Evolutionary conservation across 768 basidiomycete species (phyloP).

Genomic region (Porpolomopsis calyptriformis): DNA sequence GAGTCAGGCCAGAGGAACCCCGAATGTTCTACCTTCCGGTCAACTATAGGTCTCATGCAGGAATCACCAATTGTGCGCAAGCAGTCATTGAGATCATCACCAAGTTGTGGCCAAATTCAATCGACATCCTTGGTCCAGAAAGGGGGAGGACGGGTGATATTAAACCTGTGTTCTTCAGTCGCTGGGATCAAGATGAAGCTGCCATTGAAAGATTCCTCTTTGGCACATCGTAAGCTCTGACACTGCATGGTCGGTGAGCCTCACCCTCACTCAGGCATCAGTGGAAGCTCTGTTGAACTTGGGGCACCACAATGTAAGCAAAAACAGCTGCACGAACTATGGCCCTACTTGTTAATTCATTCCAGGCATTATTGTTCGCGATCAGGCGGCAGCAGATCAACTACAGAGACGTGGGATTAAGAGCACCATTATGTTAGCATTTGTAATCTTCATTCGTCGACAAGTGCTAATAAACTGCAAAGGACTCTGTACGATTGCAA

Average conservation of each 20-base stretch:
- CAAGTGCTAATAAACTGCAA: background rate
- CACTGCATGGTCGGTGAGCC: background rate
- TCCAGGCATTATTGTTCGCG: constrained; percentile 59
- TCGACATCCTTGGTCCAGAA: constrained; percentile 50
- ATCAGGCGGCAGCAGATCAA: constrained; percentile 39
- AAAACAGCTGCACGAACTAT: background rate
- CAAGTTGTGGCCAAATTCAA: constrained; percentile 51
- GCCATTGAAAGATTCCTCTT: constrained; percentile 52
- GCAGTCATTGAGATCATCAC: constrained; percentile 53
- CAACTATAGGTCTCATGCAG: constrained; percentile 65
- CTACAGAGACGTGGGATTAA: background rate
- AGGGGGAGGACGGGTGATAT: constrained; percentile 41
- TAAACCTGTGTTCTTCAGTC: constrained; percentile 48
- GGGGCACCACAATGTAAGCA: constrained; percentile 55
- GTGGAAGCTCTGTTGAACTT: constrained; percentile 42
- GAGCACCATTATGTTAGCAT: constrained; percentile 27
- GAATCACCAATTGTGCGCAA: constrained; percentile 65
- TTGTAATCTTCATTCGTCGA: constrained; percentile 26
- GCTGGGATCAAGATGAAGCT: constrained; percentile 28
- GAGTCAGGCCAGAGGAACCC: too few relatives aligned
- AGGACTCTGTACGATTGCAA: constrained; percentile 56
- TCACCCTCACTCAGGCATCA: too few relatives aligned
- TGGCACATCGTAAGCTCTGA: constrained; percentile 32
- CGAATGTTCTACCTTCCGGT: constrained; percentile 42
- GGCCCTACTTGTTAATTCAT: background rate